Evolutionary conservation across 768 basidiomycete genomes (phyloP).

Genomic region (Collybia sp.): DNA sequence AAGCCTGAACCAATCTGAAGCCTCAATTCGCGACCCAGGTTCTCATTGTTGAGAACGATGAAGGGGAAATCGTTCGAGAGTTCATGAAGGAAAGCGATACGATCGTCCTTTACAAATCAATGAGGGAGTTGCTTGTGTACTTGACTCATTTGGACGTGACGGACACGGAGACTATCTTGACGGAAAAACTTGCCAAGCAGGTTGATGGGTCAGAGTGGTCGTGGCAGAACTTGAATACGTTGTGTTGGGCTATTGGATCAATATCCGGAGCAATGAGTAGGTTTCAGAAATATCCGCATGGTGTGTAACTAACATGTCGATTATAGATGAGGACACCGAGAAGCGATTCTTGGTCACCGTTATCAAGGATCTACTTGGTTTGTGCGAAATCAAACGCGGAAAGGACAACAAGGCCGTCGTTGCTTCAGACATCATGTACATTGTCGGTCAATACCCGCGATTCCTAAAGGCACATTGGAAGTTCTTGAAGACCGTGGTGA

Average conservation of each 20-base stretch:
- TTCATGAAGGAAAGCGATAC: constrained; percentile 99
- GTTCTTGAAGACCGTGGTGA: constrained; percentile 99
- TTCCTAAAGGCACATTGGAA: constrained; percentile 99
- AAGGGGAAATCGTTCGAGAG: constrained; percentile 98
- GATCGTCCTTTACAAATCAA: constrained; percentile 97
- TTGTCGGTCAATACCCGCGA: constrained; percentile 98
- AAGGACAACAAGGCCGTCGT: constrained; percentile 99
- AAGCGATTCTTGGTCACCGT: constrained; percentile 98
- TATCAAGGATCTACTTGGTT: constrained; percentile 96
- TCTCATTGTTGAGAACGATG: constrained; percentile 97
- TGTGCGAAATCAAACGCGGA: constrained; percentile 97
- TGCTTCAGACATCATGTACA: constrained; percentile 96
- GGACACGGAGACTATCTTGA: constrained; percentile 96
- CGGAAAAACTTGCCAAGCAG: constrained; percentile 96
- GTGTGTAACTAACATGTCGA: not conserved
- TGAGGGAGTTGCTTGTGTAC: constrained; percentile 97
- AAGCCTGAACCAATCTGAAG: not conserved
- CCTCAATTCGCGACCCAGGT: constrained; percentile 48
- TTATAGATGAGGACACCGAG: constrained; percentile 93
- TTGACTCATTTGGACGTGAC: constrained; percentile 94
- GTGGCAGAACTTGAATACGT: constrained; percentile 97
- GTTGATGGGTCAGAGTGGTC: constrained; percentile 98
- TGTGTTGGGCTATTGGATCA: constrained; percentile 99
- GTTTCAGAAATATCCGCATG: constrained; percentile 24
- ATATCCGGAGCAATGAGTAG: constrained; percentile 99